Evolutionary conservation across 345 rosid genomes (phyloP).

Genomic region (Hypericum androsaemum): DNA sequence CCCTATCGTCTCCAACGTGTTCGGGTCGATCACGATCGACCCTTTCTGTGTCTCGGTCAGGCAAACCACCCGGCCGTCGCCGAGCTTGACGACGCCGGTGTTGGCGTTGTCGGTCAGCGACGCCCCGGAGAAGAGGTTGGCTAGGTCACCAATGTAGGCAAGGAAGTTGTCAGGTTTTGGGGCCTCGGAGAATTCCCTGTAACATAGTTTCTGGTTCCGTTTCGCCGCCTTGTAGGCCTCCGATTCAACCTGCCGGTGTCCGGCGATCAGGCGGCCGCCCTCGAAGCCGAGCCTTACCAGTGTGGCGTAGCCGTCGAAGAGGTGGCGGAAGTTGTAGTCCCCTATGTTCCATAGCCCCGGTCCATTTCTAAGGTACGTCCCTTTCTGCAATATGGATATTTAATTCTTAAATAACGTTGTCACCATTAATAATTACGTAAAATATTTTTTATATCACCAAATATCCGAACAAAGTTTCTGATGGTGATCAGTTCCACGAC

Average conservation of each 20-base stretch:
- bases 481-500: too few relatives aligned
- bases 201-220: constrained; percentile 57
- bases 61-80: constrained; percentile 88
- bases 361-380: constrained; percentile 88
- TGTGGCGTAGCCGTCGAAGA: constrained; percentile 88
- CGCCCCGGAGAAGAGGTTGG: constrained; percentile 72
- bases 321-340: constrained; percentile 82
- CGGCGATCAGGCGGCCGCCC: constrained; percentile 49
- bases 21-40: constrained; percentile 57
- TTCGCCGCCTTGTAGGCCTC: constrained; percentile 82
- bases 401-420: not conserved
- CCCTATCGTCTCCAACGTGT: constrained; percentile 58
- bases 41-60: constrained; percentile 92
- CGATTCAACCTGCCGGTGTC: constrained; percentile 85
- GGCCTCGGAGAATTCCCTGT: constrained; percentile 85
- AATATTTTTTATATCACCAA: not conserved
- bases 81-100: constrained; percentile 75
- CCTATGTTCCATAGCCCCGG: constrained; percentile 87
- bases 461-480: too few relatives aligned
- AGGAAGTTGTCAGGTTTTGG: constrained; percentile 56
- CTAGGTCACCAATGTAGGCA: constrained; percentile 56
- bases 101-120: constrained; percentile 89
- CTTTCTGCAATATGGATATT: constrained; percentile 46
- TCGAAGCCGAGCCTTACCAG: constrained; percentile 61
- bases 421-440: not conserved